Conservation (phyloP, 108 stramenopile genomes). For the Skeletonema costatum region DNA sequence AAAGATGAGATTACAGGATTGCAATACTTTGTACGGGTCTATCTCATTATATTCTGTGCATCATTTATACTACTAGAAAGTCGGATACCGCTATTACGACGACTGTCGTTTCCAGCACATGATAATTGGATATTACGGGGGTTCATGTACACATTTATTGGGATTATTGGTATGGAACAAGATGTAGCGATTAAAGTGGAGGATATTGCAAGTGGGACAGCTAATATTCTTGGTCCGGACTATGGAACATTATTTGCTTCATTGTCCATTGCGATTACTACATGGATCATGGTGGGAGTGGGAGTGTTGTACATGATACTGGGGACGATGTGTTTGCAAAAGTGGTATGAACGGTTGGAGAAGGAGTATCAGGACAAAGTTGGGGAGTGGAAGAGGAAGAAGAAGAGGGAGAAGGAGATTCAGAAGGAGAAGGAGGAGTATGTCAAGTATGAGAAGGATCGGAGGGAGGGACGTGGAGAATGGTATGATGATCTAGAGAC, state of each 20-base stretch:
- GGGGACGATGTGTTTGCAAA: slow-evolving; percentile 41
- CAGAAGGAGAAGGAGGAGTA: slow-evolving; percentile 30
- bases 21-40: slow-evolving; percentile 43
- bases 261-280: slow-evolving; percentile 39
- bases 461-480: slow-evolving; percentile 33
- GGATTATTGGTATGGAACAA: slow-evolving; percentile 75
- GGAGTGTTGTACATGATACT: slow-evolving; percentile 38
- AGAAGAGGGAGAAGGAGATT: slow-evolving; percentile 27
- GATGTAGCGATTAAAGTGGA: slow-evolving; percentile 62
- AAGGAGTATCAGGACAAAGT: slow-evolving; percentile 33
- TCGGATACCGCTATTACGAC: slow-evolving; percentile 52
- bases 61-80: slow-evolving; percentile 66
- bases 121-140: slow-evolving; percentile 60
- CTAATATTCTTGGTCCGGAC: slow-evolving; percentile 45
- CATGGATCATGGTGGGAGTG: slow-evolving; percentile 45
- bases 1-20: slow-evolving; percentile 17
- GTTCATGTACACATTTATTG: slow-evolving; percentile 82
- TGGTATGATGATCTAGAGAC: slow-evolving; percentile 47
- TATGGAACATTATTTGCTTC: slow-evolving; percentile 38
- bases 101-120: slow-evolving; percentile 30
- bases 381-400: slow-evolving; percentile 38
- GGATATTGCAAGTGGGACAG: slow-evolving; percentile 34
- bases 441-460: slow-evolving; percentile 31
- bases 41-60: slow-evolving; percentile 66
- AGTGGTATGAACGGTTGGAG: slow-evolving; percentile 37